A percentile compares a stretch with the other conserved stretches of the same genome.
Evolutionary conservation across 2,329 filamentous ascomycete genomes (phyloP).

Genomic region (Esteya vermicola): DNA sequence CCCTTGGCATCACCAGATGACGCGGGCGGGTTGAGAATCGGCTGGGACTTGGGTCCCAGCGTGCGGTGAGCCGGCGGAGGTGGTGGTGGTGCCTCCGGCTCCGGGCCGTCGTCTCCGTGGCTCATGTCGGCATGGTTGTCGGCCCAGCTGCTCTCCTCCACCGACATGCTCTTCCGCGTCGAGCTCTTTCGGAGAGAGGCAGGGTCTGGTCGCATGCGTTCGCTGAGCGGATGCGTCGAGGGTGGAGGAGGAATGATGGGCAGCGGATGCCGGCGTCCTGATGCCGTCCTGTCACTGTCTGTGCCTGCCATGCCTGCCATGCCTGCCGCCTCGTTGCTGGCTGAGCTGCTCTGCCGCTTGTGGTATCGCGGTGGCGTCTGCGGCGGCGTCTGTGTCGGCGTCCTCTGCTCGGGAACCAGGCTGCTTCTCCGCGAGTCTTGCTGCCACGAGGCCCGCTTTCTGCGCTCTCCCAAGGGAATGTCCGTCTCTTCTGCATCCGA

Average conservation of each 20-base stretch:
- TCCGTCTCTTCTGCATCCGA: constrained; percentile 13
- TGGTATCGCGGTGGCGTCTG: constrained; percentile 19
- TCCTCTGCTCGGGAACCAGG: constrained; percentile 9
- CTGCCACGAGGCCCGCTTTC: constrained; percentile 9
- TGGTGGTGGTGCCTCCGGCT: constrained; percentile 19
- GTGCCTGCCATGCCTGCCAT: neutral
- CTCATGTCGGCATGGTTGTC: too few species aligned
- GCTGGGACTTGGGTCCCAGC: constrained; percentile 23
- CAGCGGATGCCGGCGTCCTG: neutral
- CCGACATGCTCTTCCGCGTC: neutral
- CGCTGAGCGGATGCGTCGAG: constrained; percentile 18
- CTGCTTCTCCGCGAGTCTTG: too few species aligned
- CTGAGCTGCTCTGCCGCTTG: constrained; percentile 6
- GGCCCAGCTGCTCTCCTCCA: neutral
- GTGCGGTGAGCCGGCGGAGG: constrained; percentile 40
- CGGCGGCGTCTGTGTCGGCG: too few species aligned
- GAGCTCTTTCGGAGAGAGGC: constrained; percentile 17
- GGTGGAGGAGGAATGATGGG: constrained; percentile 8
- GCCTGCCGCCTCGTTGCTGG: constrained; percentile 6
- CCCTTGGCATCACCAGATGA: constrained; percentile 34
- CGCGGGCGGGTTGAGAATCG: constrained; percentile 28
- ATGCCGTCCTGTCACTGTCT: neutral
- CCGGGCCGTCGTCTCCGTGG: too few species aligned
- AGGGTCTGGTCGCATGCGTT: constrained; percentile 24
- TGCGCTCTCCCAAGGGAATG: constrained; percentile 24